Base-by-base conservation (phyloP, 2,329 filamentous ascomycete genomes). In the Fusarium tricinctum region DNA sequence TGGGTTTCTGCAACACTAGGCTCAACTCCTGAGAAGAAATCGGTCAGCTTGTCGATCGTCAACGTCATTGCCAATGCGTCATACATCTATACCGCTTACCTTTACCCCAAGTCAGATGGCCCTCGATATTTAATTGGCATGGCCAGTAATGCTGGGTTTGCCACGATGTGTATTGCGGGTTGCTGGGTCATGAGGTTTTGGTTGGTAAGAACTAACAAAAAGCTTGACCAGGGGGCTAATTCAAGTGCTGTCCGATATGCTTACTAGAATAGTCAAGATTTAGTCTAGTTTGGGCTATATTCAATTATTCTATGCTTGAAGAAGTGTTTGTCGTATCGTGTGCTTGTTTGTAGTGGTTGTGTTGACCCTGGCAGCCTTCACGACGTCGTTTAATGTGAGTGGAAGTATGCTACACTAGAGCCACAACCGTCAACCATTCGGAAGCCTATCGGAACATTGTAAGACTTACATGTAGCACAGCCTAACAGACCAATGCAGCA, bases 41-140 rank as follows among this genome's bases (percentile, higher is more conserved):
- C 81, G 0, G 77, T 79, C 17, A 76, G 78, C 15, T 69, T 83
- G 17, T 78, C 77, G 6, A 79, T 83, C 32, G 81, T 83, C 30
- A 84, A 82, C 28, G 80, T 81, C 0, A 63, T 81, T 10, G 80
- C 79, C 28, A 83, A 83, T 40, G 79, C 78, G 0, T 80, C 78
- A 0, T 83, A 83, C 62, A 79, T 84, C 22, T 84, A 81, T 75
- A 83, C 81, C 2, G 79, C 81, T 1, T 83, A 83, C 55, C 69
- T 84, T 7, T 83, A 81, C 70, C 80, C 80, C 0, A 73, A 77
- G 47, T 77, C 70, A 20, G 77, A 82, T 19, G 80, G 77, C 2
- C 82, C 82, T 0, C 73, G 79, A 8, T 84, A 83, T 39, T 59
- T 79, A 2, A 81, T 79, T 15, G 81, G 80, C 6, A 81, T 83